Evolutionary conservation across 2,329 filamentous ascomycete genomes (phyloP).

Genomic region (Colletotrichum zoysiae): DNA sequence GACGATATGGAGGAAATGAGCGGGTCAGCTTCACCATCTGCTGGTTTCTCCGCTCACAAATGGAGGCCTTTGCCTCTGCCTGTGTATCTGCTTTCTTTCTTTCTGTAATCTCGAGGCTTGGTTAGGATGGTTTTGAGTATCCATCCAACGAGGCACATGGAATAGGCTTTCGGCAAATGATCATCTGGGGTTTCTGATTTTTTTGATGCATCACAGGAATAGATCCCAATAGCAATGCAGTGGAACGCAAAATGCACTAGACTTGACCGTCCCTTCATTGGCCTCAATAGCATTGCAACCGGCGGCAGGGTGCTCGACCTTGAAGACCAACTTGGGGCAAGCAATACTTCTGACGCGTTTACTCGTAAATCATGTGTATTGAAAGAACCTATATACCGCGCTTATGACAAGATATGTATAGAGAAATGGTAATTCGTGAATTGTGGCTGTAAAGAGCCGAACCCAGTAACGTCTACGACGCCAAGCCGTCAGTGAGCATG

Average conservation of each 20-base stretch:
- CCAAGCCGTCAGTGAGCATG: conserved; percentile 57
- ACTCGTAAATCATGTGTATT: not conserved
- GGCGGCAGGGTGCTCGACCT: too few relatives aligned
- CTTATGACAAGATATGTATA: too few relatives aligned
- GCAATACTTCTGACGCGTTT: too few relatives aligned
- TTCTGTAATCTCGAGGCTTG: not conserved
- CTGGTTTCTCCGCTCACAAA: not conserved
- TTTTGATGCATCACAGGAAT: not conserved
- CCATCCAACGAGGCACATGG: not conserved
- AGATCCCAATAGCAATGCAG: too few relatives aligned
- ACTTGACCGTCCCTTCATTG: too few relatives aligned
- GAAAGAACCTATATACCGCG: too few relatives aligned
- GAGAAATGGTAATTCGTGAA: not conserved
- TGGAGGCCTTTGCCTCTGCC: not conserved
- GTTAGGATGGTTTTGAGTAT: not conserved
- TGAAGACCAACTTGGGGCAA: too few relatives aligned
- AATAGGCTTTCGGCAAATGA: not conserved
- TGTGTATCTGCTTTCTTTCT: not conserved
- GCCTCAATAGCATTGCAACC: too few relatives aligned
- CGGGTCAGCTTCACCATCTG: not conserved
- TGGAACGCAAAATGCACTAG: too few relatives aligned
- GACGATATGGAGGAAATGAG: not conserved
- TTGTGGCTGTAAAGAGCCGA: not conserved
- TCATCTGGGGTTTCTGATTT: not conserved
- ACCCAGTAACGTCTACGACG: not conserved